Percentiles rank a stretch among this genome's conserved stretches.
phyloP scores from a whole-genome alignment of 805 yeast species.

The Ogataea corticis region DNA sequence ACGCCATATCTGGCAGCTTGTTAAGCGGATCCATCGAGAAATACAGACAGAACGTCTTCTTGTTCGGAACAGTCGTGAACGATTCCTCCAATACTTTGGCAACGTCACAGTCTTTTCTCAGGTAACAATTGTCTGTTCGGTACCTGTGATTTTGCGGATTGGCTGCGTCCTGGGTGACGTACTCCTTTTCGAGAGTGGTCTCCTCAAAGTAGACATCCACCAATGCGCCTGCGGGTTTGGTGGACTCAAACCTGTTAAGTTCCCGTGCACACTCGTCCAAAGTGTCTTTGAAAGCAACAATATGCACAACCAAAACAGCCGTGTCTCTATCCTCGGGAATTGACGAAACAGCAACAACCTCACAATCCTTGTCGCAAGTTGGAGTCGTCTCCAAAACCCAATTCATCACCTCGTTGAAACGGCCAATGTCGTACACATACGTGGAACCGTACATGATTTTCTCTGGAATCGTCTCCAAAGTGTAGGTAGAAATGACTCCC shows the following conservation, averaged over 20 bases:
- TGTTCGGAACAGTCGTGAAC: conserved; percentile 9
- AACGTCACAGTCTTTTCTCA: conserved; percentile 9
- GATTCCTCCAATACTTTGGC: conserved; percentile 7
- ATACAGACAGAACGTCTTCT: conserved; percentile 12
- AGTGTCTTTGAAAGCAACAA: conserved; percentile 9
- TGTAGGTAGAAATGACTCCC: conserved; percentile 11
- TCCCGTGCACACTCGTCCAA: conserved; percentile 7
- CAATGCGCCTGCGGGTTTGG: conserved; percentile 9
- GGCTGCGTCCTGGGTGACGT: conserved; percentile 8
- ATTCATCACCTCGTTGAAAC: conserved; percentile 8
- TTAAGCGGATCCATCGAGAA: conserved; percentile 14
- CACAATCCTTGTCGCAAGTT: conserved; percentile 9
- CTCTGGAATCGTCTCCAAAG: conserved; percentile 12
- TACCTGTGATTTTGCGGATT: conserved; percentile 12
- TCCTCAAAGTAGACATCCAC: conserved; percentile 7
- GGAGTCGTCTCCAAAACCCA: conserved; percentile 10
- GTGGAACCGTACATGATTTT: conserved; percentile 11
- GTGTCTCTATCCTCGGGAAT: conserved; percentile 3
- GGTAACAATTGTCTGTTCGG: conserved; percentile 11
- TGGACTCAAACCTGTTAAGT: conserved; percentile 6
- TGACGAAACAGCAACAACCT: conserved; percentile 11
- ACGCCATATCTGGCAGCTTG: conserved; percentile 12
- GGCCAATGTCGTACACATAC: conserved; percentile 3
- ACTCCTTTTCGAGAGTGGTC: conserved; percentile 7
- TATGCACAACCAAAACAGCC: conserved; percentile 8